A percentile compares a stretch with the other conserved stretches of the same genome.
Evolutionary conservation across 345 rosid genomes (phyloP).

Genomic region (Erysimum cheiranthoides): DNA sequence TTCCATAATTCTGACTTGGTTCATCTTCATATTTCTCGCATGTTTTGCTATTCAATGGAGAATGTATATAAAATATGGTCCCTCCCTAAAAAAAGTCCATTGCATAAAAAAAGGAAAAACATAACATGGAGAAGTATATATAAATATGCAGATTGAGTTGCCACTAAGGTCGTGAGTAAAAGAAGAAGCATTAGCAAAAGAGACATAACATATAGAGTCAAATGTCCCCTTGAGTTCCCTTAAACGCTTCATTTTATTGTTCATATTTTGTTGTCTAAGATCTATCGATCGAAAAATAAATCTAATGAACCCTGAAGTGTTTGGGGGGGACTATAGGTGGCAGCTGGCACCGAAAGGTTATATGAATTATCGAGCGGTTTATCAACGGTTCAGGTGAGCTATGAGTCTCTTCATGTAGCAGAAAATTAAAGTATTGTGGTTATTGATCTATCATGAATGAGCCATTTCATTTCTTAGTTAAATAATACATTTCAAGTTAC

Average conservation of each 20-base stretch:
- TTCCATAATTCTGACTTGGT: too few species aligned
- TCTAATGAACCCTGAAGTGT: conserved; percentile 44
- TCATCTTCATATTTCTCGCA: too few species aligned
- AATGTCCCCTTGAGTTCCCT: conserved; percentile 47
- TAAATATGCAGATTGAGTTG: too few species aligned
- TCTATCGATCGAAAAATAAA: neutral
- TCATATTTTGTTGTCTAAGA: conserved; percentile 8
- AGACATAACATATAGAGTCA: conserved; percentile 24
- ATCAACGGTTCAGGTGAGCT: neutral
- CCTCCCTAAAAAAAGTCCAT: too few species aligned
- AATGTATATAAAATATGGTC: too few species aligned
- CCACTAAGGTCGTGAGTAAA: too few species aligned
- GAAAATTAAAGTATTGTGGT: neutral
- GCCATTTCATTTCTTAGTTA: neutral
- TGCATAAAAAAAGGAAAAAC: too few species aligned
- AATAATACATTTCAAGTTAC: too few species aligned
- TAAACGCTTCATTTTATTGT: conserved; percentile 48
- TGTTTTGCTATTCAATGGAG: too few species aligned
- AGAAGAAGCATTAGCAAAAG: conserved; percentile 14
- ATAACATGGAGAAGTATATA: too few species aligned
- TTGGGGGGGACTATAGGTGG: conserved; percentile 47
- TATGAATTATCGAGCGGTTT: neutral
- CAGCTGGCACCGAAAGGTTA: conserved; percentile 21
- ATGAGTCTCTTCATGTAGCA: neutral
- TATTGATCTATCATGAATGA: conserved; percentile 9